Base-by-base conservation (phyloP, 371 early-diverging fungal species). In the Saksenaea vasiformis region DNA sequence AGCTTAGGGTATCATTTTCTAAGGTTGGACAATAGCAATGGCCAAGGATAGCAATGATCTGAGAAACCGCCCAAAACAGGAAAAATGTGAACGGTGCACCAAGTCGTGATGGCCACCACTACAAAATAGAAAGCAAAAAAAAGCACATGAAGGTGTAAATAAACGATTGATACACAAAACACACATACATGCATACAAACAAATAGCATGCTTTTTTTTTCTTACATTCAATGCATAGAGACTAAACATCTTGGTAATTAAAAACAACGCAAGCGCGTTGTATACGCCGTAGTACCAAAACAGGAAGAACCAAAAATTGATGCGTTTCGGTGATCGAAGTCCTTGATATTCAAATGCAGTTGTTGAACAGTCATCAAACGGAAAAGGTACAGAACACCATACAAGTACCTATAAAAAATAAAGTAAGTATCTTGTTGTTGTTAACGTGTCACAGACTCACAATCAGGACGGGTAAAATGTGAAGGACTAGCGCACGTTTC, bases 291-390 rank as follows among this genome's bases (percentile, higher is more conserved):
- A 91, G 76, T 90, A 91, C 69, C 85, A 88, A 71, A 90, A 83
- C 39, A 91, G 69, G 62, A 90, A 91, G 70, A 83, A 87, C 88
- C 89, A 90, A 72, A 90, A 91, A 67, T 90, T 88, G 66, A 90
- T 83, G 54, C 78, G 62, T 22, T 67, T 74, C 5, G 83, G 66
- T 5, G 67, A 58, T 15, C 55, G 41, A 35, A 3, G 24, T 61
- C 64, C 58, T n/a, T 36, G n/a, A 36, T 62, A 67, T 47, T 66
- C 58, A 38, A 70, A 65, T 26, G 70, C 51, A 3, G 56, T 57
- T 3, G 61, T 47, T 22, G 54, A 57, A 60, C 67, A 69, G 19
- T 71, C 70, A 35, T 75, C 76, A 61, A 75, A 72, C 3, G 72
- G 72, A 37, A 75, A 69, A 19, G 76, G 76, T 13, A 75, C 62